phyloP scores from a whole-genome alignment of 805 yeast genomes.

The Schizosaccharomyces pombe region DNA sequence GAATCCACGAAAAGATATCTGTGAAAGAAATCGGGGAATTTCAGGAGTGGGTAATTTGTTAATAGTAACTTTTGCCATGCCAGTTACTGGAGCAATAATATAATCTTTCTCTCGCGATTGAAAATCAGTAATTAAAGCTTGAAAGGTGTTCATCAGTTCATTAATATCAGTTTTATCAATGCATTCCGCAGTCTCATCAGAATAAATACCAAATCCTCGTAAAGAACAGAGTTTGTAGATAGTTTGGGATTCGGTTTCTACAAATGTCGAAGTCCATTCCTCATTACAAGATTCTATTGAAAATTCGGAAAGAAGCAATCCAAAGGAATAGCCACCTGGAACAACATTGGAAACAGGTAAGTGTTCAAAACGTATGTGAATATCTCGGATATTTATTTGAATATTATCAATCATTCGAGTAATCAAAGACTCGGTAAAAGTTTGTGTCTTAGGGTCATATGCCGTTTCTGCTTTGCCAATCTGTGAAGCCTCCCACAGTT shows the following conservation, averaged over 20 bases:
- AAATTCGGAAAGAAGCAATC: slow-evolving; percentile 59
- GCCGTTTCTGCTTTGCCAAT: neutral
- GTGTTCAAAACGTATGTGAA: slow-evolving; percentile 84
- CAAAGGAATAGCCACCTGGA: slow-evolving; percentile 65
- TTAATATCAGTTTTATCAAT: neutral
- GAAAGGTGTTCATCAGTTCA: slow-evolving; percentile 4
- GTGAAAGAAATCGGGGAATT: slow-evolving; percentile 46
- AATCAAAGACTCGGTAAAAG: slow-evolving; percentile 65
- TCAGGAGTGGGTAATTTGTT: slow-evolving; percentile 48
- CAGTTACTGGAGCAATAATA: slow-evolving; percentile 67
- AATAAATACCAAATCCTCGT: slow-evolving; percentile 52
- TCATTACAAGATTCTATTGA: slow-evolving; percentile 81
- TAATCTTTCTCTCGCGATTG: slow-evolving; percentile 13
- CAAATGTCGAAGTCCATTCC: slow-evolving; percentile 67
- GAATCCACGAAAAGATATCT: slow-evolving; percentile 65
- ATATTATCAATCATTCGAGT: slow-evolving; percentile 71
- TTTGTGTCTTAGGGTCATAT: slow-evolving; percentile 33
- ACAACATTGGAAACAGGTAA: slow-evolving; percentile 16
- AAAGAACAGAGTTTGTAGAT: slow-evolving; percentile 47
- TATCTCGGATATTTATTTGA: slow-evolving; percentile 73
- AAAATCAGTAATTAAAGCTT: slow-evolving; percentile 5
- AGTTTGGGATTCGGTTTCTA: slow-evolving; percentile 41
- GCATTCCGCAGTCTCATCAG: slow-evolving; percentile 28
- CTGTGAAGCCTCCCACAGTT: slow-evolving; percentile 32
- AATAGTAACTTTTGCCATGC: slow-evolving; percentile 57